Conservation (phyloP, 108 stramenopile species). For the Discostella stelligeroides region DNA sequence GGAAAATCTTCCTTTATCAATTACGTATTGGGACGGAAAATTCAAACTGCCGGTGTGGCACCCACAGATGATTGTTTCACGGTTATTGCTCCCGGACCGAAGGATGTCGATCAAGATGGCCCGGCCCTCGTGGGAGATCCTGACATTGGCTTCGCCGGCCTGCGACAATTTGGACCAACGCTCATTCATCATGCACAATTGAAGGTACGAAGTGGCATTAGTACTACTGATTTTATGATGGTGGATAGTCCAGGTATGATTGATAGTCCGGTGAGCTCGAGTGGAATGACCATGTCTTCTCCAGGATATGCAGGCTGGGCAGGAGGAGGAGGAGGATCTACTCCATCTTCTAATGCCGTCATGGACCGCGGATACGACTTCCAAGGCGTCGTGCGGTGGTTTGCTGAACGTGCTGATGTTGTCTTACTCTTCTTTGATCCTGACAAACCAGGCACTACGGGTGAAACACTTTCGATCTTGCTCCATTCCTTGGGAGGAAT, state of each 20-base stretch:
- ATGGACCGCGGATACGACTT: slow-evolving; percentile 99
- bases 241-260: slow-evolving; percentile 99
- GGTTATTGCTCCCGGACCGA: slow-evolving; percentile 93
- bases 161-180: slow-evolving; percentile 94
- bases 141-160: slow-evolving; percentile 92
- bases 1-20: slow-evolving; percentile 98
- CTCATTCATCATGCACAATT: slow-evolving; percentile 96
- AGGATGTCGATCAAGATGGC: slow-evolving; percentile 93
- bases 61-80: slow-evolving; percentile 99
- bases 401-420: slow-evolving; percentile 97
- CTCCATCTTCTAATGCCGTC: slow-evolving; percentile 17
- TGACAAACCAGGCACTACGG: slow-evolving; percentile 95
- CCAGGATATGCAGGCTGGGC: slow-evolving; percentile 7
- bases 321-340: slow-evolving; percentile 4
- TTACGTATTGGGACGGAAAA: slow-evolving; percentile 84
- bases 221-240: slow-evolving; percentile 80
- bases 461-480: slow-evolving; percentile 95
- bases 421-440: slow-evolving; percentile 99
- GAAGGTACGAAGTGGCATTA: slow-evolving; percentile 78
- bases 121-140: slow-evolving; percentile 94
- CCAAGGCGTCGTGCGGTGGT: slow-evolving; percentile 93
- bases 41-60: slow-evolving; percentile 98
- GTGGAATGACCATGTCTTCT: slow-evolving; percentile 38
- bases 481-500: slow-evolving; percentile 92
- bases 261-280: slow-evolving; percentile 66